Base-by-base conservation (phyloP, 352 stramenopile genomes). In the Salisapilia sapeloensis region DNA sequence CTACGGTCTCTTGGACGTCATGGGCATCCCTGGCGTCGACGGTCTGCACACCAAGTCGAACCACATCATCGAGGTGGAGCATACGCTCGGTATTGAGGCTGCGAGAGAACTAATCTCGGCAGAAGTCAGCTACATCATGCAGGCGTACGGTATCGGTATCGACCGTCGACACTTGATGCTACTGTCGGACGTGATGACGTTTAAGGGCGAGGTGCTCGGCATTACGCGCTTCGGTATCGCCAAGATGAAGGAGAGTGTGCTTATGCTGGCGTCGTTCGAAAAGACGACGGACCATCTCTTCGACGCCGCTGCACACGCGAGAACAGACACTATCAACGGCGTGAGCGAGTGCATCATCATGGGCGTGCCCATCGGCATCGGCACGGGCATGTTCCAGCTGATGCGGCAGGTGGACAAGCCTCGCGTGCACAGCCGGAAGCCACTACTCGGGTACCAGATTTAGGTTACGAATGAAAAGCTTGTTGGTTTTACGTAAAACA, bases 321-420 rank as follows among this genome's bases (percentile, higher is more conserved):
- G 93, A 39, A 95, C 81, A 35, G 96, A 99, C 50, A 78, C 87
- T 13, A 98, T 99, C 54, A 92, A 98, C 17, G 96, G 96, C 23
- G 95, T 99, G 33, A 97, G 86, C 29, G 87, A 99, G 62, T 99
- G 95, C 45, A 99, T 99, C 53, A 99, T 99, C 56, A 99, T 99
- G 94, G 96, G 96, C n/a, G 97, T 97, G 30, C 94, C 94, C 24
- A 97, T 99, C 43, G 92, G 89, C 6, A 42, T 99, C 31, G 96
- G 96, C 24, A 99, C 95, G 18, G 96, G 96, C 23, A 75, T 98
- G 22, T 98, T 99, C 61, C 97, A 97, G 48, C 56, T 99, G 17
- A 48, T 97, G 28, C 70, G 70, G 26, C 62, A 85, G 41, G 74
- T 86, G 0, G 70, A 86, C 11, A 82, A 82, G 47, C 74, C 74